Evolutionary conservation across 208 protist genomes (phyloP), one percentile per base, ranked within the genome.

Genomic region (Leishmania mexicana): DNA sequence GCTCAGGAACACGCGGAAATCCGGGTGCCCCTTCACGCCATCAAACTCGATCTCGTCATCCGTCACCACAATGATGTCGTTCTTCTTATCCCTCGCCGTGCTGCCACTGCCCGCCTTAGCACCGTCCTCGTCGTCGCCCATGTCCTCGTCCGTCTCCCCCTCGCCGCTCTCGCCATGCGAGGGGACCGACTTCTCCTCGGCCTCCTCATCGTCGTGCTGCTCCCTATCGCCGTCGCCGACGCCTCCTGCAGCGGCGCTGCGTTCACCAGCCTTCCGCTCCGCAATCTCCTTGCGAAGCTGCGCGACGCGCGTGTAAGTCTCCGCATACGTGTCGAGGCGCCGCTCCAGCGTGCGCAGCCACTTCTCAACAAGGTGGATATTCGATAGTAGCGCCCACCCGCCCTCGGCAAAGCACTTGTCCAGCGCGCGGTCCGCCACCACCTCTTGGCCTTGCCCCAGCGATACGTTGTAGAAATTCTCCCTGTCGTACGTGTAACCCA

Each of bases 401-500:
- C 98, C 98, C 57, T 98, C 86, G 15, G 84, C 81, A 81, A 98
- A 98, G 81, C 96, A 98, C 82, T 92, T 95, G 76, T 98, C 97
- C 7, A 99, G 88, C 19, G 93, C 97, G 19, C 95, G 91, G 86
- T 99, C 98, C 24, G 99, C 99, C 51, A 99, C 95, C 45, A 98
- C 89, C 83, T 99, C 99, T 85, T 99, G 99, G 49, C 99, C 99
- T 90, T 99, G 98, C 8, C 99, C 99, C 35, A 99, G 94, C 51
- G 99, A 99, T 35, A 99, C 96, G 83, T 99, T 97, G 88, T 95
- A 96, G 78, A 99, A 92, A 73, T 96, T 93, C 79, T 99, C 97
- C 49, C 98, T 98, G 82, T 99, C 97, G 78, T 98, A 96, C 49
- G 97, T 98, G 85, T 96, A 99, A 42, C 98, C 98, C 42, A 99